These are phyloP conservation scores for Chaetomiaceae sp. DNA, from an alignment of 2,329 filamentous ascomycete species.

Conservation along the genomic window DNA sequence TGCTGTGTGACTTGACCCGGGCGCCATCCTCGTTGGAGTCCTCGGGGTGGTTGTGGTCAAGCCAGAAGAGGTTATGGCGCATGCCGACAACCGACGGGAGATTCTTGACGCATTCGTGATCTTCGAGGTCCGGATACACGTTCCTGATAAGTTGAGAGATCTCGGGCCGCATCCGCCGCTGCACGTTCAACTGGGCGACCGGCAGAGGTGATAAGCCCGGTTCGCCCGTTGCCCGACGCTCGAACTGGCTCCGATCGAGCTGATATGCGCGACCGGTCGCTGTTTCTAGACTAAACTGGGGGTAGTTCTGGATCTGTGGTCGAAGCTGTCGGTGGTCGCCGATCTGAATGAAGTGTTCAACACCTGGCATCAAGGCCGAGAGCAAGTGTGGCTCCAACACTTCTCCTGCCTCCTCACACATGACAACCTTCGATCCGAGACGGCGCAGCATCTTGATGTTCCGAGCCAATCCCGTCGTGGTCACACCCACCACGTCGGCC, in stretches of 20 bases:
- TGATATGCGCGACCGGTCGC: slow-evolving; percentile 40
- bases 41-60: slow-evolving; percentile 51
- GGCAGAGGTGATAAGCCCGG: slow-evolving; percentile 24
- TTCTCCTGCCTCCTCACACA: slow-evolving; percentile 65
- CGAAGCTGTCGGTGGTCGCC: slow-evolving; percentile 59
- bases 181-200: slow-evolving; percentile 43
- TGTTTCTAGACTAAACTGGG: slow-evolving; percentile 28
- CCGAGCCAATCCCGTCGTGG: slow-evolving; percentile 52
- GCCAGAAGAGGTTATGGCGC: slow-evolving; percentile 51
- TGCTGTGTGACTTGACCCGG: slow-evolving; percentile 43
- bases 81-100: slow-evolving; percentile 50
- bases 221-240: slow-evolving; percentile 38
- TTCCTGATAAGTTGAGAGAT: slow-evolving; percentile 54
- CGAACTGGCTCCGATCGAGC: slow-evolving; percentile 55
- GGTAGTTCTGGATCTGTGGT: slow-evolving; percentile 49
- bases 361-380: slow-evolving; percentile 48
- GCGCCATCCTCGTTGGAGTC: slow-evolving; percentile 29
- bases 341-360: slow-evolving; percentile 59
- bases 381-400: slow-evolving; percentile 59
- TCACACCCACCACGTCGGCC: slow-evolving; percentile 50
- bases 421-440: slow-evolving; percentile 48
- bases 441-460: slow-evolving; percentile 44
- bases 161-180: slow-evolving; percentile 59
- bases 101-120: slow-evolving; percentile 35
- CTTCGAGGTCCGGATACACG: slow-evolving; percentile 50